These are phyloP conservation scores for Fragilariopsis cylindrus DNA, from an alignment of 108 stramenopile genomes.

Conservation along the genomic window DNA sequence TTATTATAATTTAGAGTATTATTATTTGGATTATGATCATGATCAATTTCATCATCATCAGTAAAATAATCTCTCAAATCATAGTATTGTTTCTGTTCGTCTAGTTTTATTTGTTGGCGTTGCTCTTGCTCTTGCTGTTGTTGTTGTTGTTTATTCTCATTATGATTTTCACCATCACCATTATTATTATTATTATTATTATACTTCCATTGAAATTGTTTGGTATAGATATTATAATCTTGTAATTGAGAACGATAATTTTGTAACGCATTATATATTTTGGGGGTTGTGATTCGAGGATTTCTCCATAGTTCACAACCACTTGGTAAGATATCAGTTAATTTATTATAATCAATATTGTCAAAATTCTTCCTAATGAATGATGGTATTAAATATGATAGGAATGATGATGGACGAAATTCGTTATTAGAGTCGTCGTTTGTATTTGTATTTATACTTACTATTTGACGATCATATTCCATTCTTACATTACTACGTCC, in stretches of 20 bases:
- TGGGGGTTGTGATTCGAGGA: not conserved
- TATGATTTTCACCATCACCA: not conserved
- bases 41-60: not conserved
- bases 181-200: not conserved
- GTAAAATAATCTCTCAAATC: not conserved
- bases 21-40: no score
- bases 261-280: not conserved
- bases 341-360: no score
- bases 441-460: no score
- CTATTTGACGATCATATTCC: no score
- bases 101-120: not conserved
- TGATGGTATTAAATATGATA: no score
- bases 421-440: no score
- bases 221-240: not conserved
- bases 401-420: no score
- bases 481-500: no score
- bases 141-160: not conserved
- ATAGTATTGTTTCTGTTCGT: not conserved
- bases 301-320: conserved; percentile 3
- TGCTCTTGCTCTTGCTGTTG: not conserved
- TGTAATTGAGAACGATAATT: not conserved
- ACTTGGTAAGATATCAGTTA: not conserved
- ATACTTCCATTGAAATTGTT: not conserved
- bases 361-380: no score
- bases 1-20: no score